Base-by-base conservation (phyloP, 2,329 filamentous ascomycete species). In the Fusarium sp. region DNA sequence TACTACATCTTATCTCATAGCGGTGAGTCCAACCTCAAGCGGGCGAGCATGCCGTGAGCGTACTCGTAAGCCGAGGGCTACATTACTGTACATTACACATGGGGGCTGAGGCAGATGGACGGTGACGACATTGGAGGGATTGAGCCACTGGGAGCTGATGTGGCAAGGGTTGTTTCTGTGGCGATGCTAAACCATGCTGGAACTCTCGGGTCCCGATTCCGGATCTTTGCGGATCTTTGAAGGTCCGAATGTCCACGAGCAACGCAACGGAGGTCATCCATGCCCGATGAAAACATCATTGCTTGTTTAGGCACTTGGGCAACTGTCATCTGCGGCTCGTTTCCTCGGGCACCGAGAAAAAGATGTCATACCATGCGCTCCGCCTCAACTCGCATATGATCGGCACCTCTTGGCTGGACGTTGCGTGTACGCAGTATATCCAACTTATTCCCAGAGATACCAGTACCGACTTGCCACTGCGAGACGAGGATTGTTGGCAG, bases 91-190 rank as follows among this genome's bases (percentile, higher is more conserved):
- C 43, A 25, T 30, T 58, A 30, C 54, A 58, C 23, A 35, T 8
- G 18, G 34, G 34, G 32, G 61, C 64, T 73, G 66, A 71, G 58
- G 56, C 43, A 43, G 41, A 39, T 63, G 67, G 68, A 57, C 64
- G 70, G 71, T 78, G 76, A 73, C 76, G 76, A 70, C 70, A 75
- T 70, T 34, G 32, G 30, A 54, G 25, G 34, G 48, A 43, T 37
- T 62, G 59, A 71, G 70, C 70, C 72, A 76, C 70, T 45, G 27
- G 56, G 39, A 32, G 60, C 58, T 63, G 57, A 25, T 58, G 66
- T 64, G 65, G 71, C 65, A 58, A 71, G 67, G 50, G 32, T 52
- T n/a, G 45, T 45, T 67, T 61, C 35, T 54, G 71, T 73, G 71
- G 71, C 71, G 35, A 73, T 41, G 23, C 39, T 14, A 20, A 23